A percentile compares a stretch with the other conserved stretches of the same genome.
phyloP scores from a whole-genome alignment of 441 rosid species.

The Aquilaria agallochum region DNA sequence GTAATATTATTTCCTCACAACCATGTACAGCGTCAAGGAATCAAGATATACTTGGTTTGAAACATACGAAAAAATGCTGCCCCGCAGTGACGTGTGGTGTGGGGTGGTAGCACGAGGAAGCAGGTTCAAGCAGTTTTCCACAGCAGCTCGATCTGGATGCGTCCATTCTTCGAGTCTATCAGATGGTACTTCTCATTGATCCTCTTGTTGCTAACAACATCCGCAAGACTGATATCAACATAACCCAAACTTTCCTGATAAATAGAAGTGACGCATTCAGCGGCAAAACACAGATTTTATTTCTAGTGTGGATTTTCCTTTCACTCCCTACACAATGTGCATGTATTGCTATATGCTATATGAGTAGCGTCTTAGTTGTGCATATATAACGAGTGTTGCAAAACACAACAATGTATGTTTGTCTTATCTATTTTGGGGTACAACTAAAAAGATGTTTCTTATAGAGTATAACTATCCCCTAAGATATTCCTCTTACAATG shows the following conservation, averaged over 20 bases:
- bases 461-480: too few relatives aligned
- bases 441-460: too few relatives aligned
- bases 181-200: conserved; percentile 88
- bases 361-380: neutral
- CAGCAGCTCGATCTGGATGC: conserved; percentile 79
- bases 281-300: neutral
- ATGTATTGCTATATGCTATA: too few relatives aligned
- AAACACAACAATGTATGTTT: too few relatives aligned
- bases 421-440: too few relatives aligned
- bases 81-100: neutral
- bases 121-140: conserved; percentile 58
- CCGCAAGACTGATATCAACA: conserved; percentile 60
- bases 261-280: too few relatives aligned
- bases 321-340: too few relatives aligned
- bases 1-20: conserved; percentile 8
- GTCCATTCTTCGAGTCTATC: conserved; percentile 85
- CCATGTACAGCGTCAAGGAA: conserved; percentile 20
- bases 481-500: too few relatives aligned
- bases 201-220: conserved; percentile 81
- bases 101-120: conserved; percentile 6
- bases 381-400: too few relatives aligned
- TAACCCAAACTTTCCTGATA: conserved; percentile 81
- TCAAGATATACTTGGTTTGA: conserved; percentile 4
- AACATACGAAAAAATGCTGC: conserved; percentile 2
- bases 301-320: too few relatives aligned